Conservation (phyloP, 164 flowering plant genomes). For the Buxus sempervirens region DNA sequence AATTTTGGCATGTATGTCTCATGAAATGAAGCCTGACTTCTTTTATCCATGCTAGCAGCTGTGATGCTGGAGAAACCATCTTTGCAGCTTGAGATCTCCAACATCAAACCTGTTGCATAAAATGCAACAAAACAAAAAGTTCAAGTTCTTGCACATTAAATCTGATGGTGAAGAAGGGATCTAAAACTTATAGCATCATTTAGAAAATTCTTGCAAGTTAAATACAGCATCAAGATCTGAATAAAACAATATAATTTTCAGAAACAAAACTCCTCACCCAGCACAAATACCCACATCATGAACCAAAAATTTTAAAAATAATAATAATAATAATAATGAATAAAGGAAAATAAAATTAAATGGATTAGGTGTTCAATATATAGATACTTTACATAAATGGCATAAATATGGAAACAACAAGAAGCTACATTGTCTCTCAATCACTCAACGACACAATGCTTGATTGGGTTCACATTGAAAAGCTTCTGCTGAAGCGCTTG, state of each 20-base stretch:
- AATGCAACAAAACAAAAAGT: background rate
- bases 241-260: too few relatives aligned
- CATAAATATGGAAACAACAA: background rate
- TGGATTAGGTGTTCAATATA: background rate
- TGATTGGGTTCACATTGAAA: background rate
- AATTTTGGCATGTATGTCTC: conserved; percentile 8
- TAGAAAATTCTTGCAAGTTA: background rate
- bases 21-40: conserved; percentile 3
- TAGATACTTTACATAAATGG: too few relatives aligned
- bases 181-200: background rate
- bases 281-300: too few relatives aligned
- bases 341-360: too few relatives aligned
- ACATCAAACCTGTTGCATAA: conserved; percentile 16
- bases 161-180: background rate
- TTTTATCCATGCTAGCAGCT: conserved; percentile 15
- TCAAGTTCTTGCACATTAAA: conserved; percentile 1
- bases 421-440: background rate
- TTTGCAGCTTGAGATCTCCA: conserved; percentile 18
- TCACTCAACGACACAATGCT: background rate
- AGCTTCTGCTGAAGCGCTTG: background rate
- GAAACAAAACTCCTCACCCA: too few relatives aligned
- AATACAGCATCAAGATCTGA: background rate
- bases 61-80: conserved; percentile 22
- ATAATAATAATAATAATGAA: too few relatives aligned
- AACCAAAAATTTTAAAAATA: background rate